These are phyloP conservation scores for Mycena amicta DNA, from an alignment of 768 basidiomycete genomes.

Conservation along the genomic window DNA sequence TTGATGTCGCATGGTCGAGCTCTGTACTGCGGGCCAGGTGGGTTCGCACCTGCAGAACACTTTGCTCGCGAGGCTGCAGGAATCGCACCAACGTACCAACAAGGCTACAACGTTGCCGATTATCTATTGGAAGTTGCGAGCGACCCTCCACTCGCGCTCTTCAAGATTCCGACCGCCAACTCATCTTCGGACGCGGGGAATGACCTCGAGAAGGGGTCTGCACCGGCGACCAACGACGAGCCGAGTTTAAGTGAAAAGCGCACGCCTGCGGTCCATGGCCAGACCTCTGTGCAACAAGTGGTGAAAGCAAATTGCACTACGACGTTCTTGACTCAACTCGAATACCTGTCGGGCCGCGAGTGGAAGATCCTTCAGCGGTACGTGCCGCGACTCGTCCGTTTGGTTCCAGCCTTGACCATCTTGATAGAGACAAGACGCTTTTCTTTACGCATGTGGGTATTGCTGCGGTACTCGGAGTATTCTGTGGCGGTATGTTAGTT, in stretches of 20 bases:
- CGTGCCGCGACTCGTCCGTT: conserved; percentile 13
- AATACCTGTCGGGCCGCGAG: conserved; percentile 81
- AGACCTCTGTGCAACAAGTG: conserved; percentile 16
- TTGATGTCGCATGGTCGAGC: conserved; percentile 77
- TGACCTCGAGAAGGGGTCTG: conserved; percentile 16
- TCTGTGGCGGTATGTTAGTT: conserved; percentile 63
- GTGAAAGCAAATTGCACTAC: conserved; percentile 62
- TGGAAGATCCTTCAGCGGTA: conserved; percentile 80
- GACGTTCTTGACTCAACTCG: conserved; percentile 87
- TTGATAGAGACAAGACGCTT: conserved; percentile 73
- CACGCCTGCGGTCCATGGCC: conserved; percentile 19
- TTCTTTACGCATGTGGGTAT: conserved; percentile 79
- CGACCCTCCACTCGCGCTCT: conserved; percentile 54
- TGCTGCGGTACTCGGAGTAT: conserved; percentile 76
- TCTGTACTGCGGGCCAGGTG: conserved; percentile 79
- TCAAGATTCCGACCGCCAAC: conserved; percentile 31
- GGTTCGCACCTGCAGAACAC: conserved; percentile 66
- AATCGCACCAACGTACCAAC: conserved; percentile 55
- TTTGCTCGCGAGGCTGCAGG: conserved; percentile 52
- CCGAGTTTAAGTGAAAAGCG: background rate
- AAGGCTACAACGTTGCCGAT: conserved; percentile 92
- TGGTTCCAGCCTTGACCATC: background rate
- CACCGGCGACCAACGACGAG: conserved; percentile 2
- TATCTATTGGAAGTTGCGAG: conserved; percentile 89
- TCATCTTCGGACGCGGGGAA: conserved; percentile 1